Evolutionary conservation across 2,329 filamentous ascomycete species (phyloP).

Genomic region (Elsinoe fawcettii): DNA sequence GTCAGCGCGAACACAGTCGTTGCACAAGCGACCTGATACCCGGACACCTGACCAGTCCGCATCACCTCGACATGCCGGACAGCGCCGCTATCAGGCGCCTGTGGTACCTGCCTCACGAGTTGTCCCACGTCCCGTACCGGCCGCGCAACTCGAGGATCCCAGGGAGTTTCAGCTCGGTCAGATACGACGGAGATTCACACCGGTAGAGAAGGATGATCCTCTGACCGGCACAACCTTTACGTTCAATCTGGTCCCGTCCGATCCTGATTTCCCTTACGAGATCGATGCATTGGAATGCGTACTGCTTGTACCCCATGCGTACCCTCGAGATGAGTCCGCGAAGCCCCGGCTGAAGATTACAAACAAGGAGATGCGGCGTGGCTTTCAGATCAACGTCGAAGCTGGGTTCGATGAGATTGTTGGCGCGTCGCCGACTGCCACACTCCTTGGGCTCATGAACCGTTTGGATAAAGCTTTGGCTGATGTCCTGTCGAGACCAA

Average conservation of each 20-base stretch:
- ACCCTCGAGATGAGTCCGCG: conserved; percentile 43
- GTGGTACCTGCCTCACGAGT: conserved; percentile 41
- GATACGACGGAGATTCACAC: conserved; percentile 57
- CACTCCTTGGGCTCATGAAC: conserved; percentile 60
- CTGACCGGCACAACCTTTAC: conserved; percentile 49
- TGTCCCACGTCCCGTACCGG: conserved; percentile 58
- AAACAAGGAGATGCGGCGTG: conserved; percentile 63
- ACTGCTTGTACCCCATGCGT: conserved; percentile 56
- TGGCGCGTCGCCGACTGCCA: conserved; percentile 45
- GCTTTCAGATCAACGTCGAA: conserved; percentile 70
- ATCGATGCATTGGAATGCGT: conserved; percentile 60
- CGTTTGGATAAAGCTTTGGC: conserved; percentile 67
- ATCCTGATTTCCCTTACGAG: conserved; percentile 78
- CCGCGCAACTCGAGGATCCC: conserved; percentile 58
- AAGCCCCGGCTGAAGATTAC: conserved; percentile 54
- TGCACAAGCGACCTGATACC: not conserved
- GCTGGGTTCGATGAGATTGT: conserved; percentile 62
- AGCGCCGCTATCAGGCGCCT: conserved; percentile 25
- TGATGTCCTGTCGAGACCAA: conserved; percentile 58
- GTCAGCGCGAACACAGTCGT: not conserved
- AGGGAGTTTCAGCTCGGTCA: conserved; percentile 68
- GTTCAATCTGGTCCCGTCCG: conserved; percentile 63
- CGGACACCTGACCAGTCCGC: conserved; percentile 17
- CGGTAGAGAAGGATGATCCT: conserved; percentile 36
- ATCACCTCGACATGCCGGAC: conserved; percentile 14